phyloP scores from a whole-genome alignment of 495 filamentous ascomycete genomes.

The Xanthoparmelia taractica region DNA sequence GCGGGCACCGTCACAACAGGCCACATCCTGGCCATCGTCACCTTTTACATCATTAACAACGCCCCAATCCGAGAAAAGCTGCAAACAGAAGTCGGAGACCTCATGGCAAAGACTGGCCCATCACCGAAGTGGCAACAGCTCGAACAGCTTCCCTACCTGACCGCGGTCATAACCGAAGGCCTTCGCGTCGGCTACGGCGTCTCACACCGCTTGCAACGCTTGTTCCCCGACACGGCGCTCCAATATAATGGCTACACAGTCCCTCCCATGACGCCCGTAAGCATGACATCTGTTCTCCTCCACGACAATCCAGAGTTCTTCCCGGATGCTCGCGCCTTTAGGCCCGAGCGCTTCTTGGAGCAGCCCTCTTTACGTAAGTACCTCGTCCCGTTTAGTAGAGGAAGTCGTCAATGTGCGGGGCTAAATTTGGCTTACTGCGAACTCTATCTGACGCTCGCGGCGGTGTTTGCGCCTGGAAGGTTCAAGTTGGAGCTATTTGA shows the following conservation, averaged over 20 bases:
- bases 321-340: constrained; percentile 32
- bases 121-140: constrained; percentile 31
- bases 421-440: constrained; percentile 23
- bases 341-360: constrained; percentile 38
- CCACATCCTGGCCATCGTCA: constrained; percentile 20
- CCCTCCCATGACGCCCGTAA: constrained; percentile 32
- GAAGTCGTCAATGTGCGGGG: constrained; percentile 20
- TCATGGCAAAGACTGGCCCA: constrained; percentile 4
- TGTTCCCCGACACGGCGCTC: constrained; percentile 27
- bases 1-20: constrained; percentile 37
- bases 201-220: constrained; percentile 24
- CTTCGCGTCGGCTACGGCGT: constrained; percentile 31
- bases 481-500: constrained; percentile 21
- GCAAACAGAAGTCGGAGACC: constrained; percentile 30
- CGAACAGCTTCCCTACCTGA: constrained; percentile 42
- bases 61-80: constrained; percentile 29
- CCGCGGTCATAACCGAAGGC: constrained; percentile 33
- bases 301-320: constrained; percentile 30
- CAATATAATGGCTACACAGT: constrained; percentile 16
- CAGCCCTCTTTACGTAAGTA: constrained; percentile 16
- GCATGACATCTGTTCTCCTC: constrained; percentile 34
- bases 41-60: constrained; percentile 34
- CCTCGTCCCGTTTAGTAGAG: constrained; percentile 21
- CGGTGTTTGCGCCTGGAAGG: constrained; percentile 19
- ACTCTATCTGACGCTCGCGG: constrained; percentile 20